Base-by-base conservation (phyloP, 257 asterid species). In the Solanum virginianum region DNA sequence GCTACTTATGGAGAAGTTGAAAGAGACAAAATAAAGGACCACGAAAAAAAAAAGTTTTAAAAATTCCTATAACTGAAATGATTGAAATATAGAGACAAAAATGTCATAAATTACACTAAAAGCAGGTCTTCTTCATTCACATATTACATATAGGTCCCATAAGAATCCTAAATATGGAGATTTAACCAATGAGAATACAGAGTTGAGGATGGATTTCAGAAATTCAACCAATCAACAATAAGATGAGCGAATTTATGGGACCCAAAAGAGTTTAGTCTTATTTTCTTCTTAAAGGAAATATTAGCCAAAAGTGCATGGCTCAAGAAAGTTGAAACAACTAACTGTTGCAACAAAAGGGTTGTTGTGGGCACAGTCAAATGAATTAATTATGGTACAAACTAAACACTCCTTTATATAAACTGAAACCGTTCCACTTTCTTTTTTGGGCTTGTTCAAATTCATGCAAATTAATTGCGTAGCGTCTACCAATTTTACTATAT, bases 171-270 rank as follows among this genome's bases (percentile, higher is more conserved):
- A 84, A 83, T 79, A n/a, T 26, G 6, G 86, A 81, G 84, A 24
- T 55, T 8, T 81, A 77, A n/a, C 97, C 97, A 92, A 90, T 94
- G 24, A 86, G 70, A 89, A 60, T 9, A 18, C 87, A 82, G 68
- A n/a, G n/a, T 10, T 86, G 20, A 84, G 80, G 96, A 94, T 94
- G 49, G 84, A 71, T 84, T 74, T 74, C 11, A 84, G 59, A 71
- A n/a, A 7, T 81, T 12, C 49, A 85, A 24, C 97, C 96, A 92
- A 94, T 94, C 81, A 91, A 5, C 22, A n/a, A 16, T 63, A 29
- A 88, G 89, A 89, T 89, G 49, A 74, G 86, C 85, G n/a, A 51
- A 22, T 68, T 29, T 43, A 43, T 87, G 89, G 92, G 84, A 66
- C 91, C 89, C 83, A 36, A 51, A 32, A 32, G 10, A 85, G 62